Conservation (phyloP, 2,329 filamentous ascomycete genomes). For the Dothideomycetes sp. region DNA sequence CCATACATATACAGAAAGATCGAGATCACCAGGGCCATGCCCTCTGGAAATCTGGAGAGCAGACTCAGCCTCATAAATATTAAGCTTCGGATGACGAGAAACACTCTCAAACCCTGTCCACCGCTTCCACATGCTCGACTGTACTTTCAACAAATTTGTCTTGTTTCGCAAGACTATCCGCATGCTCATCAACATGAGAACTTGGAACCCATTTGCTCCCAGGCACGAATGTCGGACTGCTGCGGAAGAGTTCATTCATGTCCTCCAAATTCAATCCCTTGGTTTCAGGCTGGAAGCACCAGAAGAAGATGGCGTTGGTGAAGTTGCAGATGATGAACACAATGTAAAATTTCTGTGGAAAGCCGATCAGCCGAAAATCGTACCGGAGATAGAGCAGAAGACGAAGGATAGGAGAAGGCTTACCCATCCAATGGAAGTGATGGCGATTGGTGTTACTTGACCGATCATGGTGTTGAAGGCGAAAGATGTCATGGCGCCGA, state of each 20-base stretch:
- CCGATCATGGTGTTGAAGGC: conserved; percentile 27
- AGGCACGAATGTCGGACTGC: conserved; percentile 19
- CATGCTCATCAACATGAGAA: too few relatives aligned
- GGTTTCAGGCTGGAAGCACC: conserved; percentile 61
- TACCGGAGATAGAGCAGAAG: conserved; percentile 21
- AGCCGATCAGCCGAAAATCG: conserved; percentile 51
- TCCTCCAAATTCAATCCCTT: conserved; percentile 43
- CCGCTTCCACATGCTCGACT: too few relatives aligned
- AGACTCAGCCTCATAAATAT: too few relatives aligned
- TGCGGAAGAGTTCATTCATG: conserved; percentile 20
- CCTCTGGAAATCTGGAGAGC: too few relatives aligned
- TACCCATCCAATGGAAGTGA: conserved; percentile 21
- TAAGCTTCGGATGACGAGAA: too few relatives aligned
- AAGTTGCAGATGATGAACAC: conserved; percentile 23
- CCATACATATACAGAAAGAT: too few relatives aligned
- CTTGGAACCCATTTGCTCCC: too few relatives aligned
- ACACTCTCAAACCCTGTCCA: too few relatives aligned
- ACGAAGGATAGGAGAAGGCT: conserved; percentile 23
- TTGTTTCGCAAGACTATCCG: too few relatives aligned
- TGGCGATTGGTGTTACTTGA: conserved; percentile 22
- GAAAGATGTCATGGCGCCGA: conserved; percentile 20
- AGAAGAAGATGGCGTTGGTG: conserved; percentile 36
- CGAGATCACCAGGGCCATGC: too few relatives aligned
- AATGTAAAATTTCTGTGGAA: conserved; percentile 23
- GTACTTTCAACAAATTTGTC: too few relatives aligned